phyloP scores from a whole-genome alignment of 345 rosid species.

The rapeseed (Brassica napus) region Da-Ae NC_063439.1:9430001-9430500 shows the following conservation, averaged over 20 bases:
- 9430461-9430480: slow-evolving; percentile 17
- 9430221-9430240: neutral
- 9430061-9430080: no score
- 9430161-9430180: neutral
- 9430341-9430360: neutral
- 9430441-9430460: neutral
- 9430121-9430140: neutral
- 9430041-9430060: no score
- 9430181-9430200: neutral
- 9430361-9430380: neutral
- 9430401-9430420: neutral
- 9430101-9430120: no score
- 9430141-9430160: neutral
- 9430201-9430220: neutral
- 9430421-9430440: neutral
- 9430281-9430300: neutral
- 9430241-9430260: neutral
- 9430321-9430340: neutral
- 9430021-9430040: no score
- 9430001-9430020: no score
- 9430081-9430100: no score
- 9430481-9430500: neutral
- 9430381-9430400: neutral
- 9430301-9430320: neutral
- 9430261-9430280: slow-evolving; percentile 6